Conservation (phyloP, 345 rosid species). For the Pseudoturritis turrita region DNA sequence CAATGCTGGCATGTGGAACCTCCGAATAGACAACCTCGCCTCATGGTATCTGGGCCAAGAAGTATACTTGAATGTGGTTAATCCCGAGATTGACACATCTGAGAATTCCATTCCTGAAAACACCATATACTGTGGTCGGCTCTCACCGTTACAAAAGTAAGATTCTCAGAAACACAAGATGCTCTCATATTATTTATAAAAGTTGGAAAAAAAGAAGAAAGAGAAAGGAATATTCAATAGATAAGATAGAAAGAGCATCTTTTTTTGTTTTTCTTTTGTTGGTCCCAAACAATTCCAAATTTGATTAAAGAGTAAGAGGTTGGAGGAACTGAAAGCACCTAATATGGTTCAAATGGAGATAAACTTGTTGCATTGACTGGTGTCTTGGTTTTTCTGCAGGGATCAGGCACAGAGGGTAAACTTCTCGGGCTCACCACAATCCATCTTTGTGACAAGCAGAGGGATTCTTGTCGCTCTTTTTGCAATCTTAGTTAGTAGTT, state of each 20-base stretch:
- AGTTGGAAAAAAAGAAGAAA: neutral
- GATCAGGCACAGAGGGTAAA: constrained; percentile 66
- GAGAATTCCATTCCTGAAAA: constrained; percentile 59
- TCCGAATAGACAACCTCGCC: constrained; percentile 71
- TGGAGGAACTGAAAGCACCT: neutral
- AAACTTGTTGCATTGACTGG: neutral
- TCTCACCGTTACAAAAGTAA: constrained; percentile 80
- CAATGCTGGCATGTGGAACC: constrained; percentile 94
- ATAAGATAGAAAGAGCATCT: neutral
- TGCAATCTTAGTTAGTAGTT: constrained; percentile 32
- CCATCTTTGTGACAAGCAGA: constrained; percentile 23
- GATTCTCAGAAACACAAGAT: constrained; percentile 19
- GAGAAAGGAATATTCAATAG: neutral
- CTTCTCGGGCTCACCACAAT: constrained; percentile 47
- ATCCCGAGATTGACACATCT: constrained; percentile 62
- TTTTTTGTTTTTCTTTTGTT: neutral
- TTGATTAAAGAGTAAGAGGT: neutral
- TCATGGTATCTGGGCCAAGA: constrained; percentile 95
- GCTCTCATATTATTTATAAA: neutral
- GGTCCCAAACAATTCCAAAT: neutral
- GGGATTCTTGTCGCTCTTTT: constrained; percentile 29
- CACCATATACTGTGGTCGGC: constrained; percentile 74
- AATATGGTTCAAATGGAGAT: neutral
- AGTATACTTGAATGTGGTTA: constrained; percentile 57
- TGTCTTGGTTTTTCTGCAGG: constrained; percentile 38